These are phyloP conservation scores for Coemansia reversa DNA, from an alignment of 192 early-diverging fungal genomes.

Conservation along the genomic window DNA sequence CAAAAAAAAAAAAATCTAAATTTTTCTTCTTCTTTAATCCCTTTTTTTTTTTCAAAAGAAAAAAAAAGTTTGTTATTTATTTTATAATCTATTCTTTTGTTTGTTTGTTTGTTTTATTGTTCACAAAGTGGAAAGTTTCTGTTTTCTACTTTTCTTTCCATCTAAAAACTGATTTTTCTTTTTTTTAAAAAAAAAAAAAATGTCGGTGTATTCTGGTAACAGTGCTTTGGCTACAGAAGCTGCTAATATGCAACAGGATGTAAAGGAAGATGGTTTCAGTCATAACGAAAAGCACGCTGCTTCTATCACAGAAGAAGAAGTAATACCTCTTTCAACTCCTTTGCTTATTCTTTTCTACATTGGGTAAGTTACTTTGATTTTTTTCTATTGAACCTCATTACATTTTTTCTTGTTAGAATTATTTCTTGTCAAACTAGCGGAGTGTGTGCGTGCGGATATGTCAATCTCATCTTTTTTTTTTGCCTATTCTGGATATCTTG, in stretches of 20 bases:
- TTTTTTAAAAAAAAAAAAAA: background rate
- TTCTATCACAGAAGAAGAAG: slow-evolving; percentile 27
- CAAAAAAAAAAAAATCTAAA: too few species aligned
- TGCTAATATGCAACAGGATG: background rate
- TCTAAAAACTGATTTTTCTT: slow-evolving; percentile 17
- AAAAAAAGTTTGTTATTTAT: background rate
- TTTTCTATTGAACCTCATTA: background rate
- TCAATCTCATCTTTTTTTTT: too few species aligned
- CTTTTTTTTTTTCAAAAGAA: too few species aligned
- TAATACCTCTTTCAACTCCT: slow-evolving; percentile 27
- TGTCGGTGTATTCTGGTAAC: background rate
- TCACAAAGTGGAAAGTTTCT: too few species aligned
- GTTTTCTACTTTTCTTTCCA: too few species aligned
- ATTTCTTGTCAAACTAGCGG: too few species aligned
- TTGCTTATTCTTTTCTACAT: slow-evolving; percentile 40
- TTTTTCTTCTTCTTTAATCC: too few species aligned
- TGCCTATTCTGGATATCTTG: too few species aligned
- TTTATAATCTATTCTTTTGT: too few species aligned
- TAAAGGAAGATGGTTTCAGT: too few species aligned
- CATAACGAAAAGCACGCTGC: slow-evolving; percentile 21
- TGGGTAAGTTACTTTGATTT: slow-evolving; percentile 25
- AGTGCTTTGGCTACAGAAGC: background rate
- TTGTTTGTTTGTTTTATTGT: slow-evolving; percentile 5
- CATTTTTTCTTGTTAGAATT: too few species aligned
- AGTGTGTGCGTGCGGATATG: too few species aligned